Conservation (phyloP, 1,284 basidiomycete species). For the Volvariella volvacea region DNA sequence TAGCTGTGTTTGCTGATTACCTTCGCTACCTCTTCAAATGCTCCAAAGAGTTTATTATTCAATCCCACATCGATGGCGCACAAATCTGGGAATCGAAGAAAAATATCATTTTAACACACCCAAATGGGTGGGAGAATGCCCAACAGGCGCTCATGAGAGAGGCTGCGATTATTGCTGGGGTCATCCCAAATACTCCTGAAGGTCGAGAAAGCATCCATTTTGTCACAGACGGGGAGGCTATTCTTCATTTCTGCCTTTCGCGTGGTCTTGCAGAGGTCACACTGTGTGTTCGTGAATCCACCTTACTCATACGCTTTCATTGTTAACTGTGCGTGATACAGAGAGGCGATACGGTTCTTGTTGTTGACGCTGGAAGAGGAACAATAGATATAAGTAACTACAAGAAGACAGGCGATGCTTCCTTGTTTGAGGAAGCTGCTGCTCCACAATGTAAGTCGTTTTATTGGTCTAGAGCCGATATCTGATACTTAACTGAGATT, state of each 20-base stretch:
- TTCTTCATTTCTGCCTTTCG: constrained; percentile 12
- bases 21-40: constrained; percentile 33
- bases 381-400: constrained; percentile 7
- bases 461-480: constrained; percentile 2
- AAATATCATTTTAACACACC: constrained; percentile 15
- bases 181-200: constrained; percentile 9
- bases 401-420: background rate
- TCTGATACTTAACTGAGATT: constrained; percentile 8
- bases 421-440: constrained; percentile 23
- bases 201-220: constrained; percentile 10
- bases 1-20: constrained; percentile 37
- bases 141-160: constrained; percentile 18
- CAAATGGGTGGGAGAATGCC: constrained; percentile 19
- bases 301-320: too few species aligned
- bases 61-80: constrained; percentile 14
- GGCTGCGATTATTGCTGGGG: constrained; percentile 18
- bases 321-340: too few species aligned
- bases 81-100: constrained; percentile 5
- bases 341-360: constrained; percentile 26
- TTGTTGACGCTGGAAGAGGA: constrained; percentile 22
- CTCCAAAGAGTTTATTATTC: constrained; percentile 30
- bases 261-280: constrained; percentile 7
- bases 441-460: constrained; percentile 20
- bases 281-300: constrained; percentile 10
- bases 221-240: constrained; percentile 21